Conservation (phyloP, 345 rosid genomes). For the Erucastrum elatum region DNA sequence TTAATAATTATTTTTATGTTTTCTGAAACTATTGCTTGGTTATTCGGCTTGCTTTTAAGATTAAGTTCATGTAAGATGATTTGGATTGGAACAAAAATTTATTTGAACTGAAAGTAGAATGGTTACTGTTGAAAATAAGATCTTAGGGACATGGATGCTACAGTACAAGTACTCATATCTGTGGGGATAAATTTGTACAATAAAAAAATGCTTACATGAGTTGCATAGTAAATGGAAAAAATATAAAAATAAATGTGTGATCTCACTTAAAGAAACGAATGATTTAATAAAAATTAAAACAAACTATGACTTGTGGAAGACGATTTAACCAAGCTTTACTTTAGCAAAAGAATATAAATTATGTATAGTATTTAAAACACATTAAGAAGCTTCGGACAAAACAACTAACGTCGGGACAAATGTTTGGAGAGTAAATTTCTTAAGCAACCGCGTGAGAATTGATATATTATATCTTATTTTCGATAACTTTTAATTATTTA, state of each 20-base stretch:
- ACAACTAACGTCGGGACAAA: constrained; percentile 32
- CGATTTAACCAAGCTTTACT: constrained; percentile 15
- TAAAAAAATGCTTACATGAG: background rate
- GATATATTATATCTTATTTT: background rate
- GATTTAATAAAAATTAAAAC: background rate
- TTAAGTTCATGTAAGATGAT: too few species aligned
- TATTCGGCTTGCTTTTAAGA: too few species aligned
- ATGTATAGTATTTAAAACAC: constrained; percentile 2
- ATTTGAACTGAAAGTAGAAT: too few species aligned
- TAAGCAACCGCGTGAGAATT: constrained; percentile 39
- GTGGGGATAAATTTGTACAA: background rate
- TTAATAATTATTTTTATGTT: too few species aligned
- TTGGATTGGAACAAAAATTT: too few species aligned
- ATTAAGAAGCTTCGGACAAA: constrained; percentile 17
- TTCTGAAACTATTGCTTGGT: too few species aligned
- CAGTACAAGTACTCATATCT: too few species aligned
- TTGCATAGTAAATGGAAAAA: background rate
- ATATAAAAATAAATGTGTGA: background rate
- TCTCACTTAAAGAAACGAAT: background rate
- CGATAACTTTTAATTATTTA: background rate
- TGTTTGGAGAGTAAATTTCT: constrained; percentile 11
- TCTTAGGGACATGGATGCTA: too few species aligned
- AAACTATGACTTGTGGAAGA: constrained; percentile 26
- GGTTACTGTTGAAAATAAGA: too few species aligned
- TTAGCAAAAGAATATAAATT: constrained; percentile 1